Evolutionary conservation across 2,329 filamentous ascomycete genomes (phyloP).

Genomic region (Ophiostoma sp.): DNA sequence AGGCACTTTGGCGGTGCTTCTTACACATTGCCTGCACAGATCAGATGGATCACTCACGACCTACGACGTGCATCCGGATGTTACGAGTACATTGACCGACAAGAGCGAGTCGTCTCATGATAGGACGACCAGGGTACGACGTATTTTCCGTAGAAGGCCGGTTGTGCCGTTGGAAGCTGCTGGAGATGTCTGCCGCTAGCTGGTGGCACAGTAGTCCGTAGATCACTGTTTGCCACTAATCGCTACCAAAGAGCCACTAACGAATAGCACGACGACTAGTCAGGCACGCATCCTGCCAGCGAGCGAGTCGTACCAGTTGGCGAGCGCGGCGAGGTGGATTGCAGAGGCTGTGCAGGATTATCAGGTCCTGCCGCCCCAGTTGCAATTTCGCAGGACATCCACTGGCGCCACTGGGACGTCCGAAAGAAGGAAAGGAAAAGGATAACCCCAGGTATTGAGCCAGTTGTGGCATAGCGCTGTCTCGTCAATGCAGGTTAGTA

Average conservation of each 20-base stretch:
- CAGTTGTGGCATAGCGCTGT: neutral
- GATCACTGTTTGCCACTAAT: conserved; percentile 7
- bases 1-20: neutral
- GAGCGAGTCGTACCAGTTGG: conserved; percentile 1
- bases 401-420: neutral
- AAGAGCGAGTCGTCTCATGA: neutral
- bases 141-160: neutral
- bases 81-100: too few relatives aligned
- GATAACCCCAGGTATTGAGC: conserved; percentile 5
- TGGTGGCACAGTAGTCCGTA: neutral
- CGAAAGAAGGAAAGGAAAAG: neutral
- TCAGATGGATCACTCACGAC: neutral
- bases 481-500: conserved; percentile 2
- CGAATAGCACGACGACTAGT: neutral
- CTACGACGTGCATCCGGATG: neutral
- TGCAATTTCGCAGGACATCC: conserved; percentile 10
- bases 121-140: neutral
- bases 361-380: conserved; percentile 7
- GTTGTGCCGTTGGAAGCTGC: neutral
- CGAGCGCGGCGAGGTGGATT: neutral
- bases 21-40: neutral
- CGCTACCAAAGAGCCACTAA: neutral
- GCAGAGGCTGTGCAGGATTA: conserved; percentile 7
- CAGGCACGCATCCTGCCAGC: neutral
- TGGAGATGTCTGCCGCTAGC: neutral